phyloP scores from a whole-genome alignment of 2,329 filamentous ascomycete species.

The Fusarium marasasianum region DNA sequence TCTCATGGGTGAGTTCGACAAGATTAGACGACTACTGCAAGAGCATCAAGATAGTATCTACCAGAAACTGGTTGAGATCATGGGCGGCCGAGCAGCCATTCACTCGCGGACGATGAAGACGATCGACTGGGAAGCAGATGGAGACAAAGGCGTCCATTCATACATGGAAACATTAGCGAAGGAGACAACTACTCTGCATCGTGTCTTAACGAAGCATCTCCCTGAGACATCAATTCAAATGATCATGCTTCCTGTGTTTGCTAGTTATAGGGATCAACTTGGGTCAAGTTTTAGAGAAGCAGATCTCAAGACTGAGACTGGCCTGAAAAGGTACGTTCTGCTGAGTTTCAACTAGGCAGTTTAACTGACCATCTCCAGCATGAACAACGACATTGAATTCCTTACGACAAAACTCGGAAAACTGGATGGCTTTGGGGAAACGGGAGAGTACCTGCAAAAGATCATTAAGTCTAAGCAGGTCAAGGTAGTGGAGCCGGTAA shows the following conservation, averaged over 20 bases:
- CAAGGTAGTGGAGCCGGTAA: constrained; percentile 26
- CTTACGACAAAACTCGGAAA: constrained; percentile 77
- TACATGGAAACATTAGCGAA: constrained; percentile 91
- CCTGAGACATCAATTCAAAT: constrained; percentile 78
- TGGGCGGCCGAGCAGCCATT: constrained; percentile 78
- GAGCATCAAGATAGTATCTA: constrained; percentile 92
- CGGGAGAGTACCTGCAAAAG: constrained; percentile 74
- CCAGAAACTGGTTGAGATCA: constrained; percentile 92
- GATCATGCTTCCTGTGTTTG: constrained; percentile 89
- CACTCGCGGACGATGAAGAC: constrained; percentile 80
- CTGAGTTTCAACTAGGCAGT: neutral
- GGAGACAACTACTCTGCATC: constrained; percentile 85
- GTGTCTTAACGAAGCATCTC: constrained; percentile 83
- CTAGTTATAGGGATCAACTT: constrained; percentile 82
- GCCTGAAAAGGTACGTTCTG: constrained; percentile 73
- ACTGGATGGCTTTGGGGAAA: constrained; percentile 80
- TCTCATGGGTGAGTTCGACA: constrained; percentile 87
- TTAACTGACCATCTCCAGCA: constrained; percentile 57
- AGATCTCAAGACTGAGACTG: constrained; percentile 70
- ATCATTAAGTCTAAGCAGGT: constrained; percentile 69
- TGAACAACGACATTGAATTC: constrained; percentile 79
- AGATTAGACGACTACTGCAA: constrained; percentile 81
- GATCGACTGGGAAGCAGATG: constrained; percentile 74
- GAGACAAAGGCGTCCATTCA: constrained; percentile 59
- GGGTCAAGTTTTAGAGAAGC: constrained; percentile 74